phyloP scores from a whole-genome alignment of 2,329 filamentous ascomycete species.

The Phyllosticta capitalensis region DNA sequence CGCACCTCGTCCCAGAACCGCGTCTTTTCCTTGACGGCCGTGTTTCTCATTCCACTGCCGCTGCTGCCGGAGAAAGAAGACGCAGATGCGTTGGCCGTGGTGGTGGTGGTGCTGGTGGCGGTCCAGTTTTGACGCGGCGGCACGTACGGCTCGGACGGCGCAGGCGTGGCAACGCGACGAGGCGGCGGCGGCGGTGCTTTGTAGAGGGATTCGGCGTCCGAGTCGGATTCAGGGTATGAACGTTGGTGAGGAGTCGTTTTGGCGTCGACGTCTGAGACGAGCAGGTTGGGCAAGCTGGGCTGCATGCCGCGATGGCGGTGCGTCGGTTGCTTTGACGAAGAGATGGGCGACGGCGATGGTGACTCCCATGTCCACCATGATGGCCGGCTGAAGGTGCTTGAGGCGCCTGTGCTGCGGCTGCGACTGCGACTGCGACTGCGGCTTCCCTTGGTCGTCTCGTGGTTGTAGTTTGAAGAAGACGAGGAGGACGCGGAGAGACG shows the following conservation, averaged over 20 bases:
- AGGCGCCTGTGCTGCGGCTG: background rate
- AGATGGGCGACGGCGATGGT: background rate
- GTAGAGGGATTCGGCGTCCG: background rate
- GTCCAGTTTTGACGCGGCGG: background rate
- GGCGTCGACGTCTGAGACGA: no score
- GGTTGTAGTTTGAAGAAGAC: background rate
- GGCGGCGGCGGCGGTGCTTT: background rate
- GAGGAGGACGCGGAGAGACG: background rate
- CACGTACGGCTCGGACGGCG: background rate
- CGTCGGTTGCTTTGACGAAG: no score
- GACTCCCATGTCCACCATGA: background rate
- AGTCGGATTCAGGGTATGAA: no score
- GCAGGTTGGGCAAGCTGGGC: no score
- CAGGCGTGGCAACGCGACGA: no score
- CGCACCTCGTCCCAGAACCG: background rate
- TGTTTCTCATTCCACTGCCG: no score
- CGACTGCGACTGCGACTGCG: no score
- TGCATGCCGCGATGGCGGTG: background rate
- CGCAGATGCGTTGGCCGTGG: background rate
- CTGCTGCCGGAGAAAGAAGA: background rate
- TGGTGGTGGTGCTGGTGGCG: background rate
- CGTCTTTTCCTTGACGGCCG: background rate
- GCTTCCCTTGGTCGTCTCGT: no score
- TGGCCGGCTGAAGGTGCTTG: background rate
- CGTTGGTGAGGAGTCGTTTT: no score